These are phyloP conservation scores for Naganishia friedmannii DNA, from an alignment of 768 basidiomycete species.

Conservation along the genomic window DNA sequence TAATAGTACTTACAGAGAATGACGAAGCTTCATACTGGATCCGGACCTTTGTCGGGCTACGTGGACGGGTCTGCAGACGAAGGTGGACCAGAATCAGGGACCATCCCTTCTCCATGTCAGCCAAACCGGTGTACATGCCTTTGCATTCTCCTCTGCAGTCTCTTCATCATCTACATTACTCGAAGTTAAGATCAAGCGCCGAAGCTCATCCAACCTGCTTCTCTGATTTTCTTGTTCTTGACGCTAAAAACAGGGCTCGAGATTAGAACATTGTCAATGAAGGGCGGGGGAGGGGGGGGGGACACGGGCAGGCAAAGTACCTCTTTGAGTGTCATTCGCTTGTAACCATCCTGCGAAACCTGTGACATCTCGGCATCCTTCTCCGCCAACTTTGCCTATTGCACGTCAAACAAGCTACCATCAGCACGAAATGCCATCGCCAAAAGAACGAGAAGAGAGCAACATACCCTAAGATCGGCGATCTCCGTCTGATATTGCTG, in stretches of 20 bases:
- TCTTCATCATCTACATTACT: slow-evolving; percentile 60
- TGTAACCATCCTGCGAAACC: slow-evolving; percentile 70
- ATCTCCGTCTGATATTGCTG: slow-evolving; percentile 94
- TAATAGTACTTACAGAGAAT: slow-evolving; percentile 10
- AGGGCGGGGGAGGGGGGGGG: too few relatives aligned
- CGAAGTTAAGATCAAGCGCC: slow-evolving; percentile 60
- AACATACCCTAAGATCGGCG: slow-evolving; percentile 74
- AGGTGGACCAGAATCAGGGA: not conserved
- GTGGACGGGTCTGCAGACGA: slow-evolving; percentile 56
- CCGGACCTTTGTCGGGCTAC: slow-evolving; percentile 68
- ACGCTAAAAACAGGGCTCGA: slow-evolving; percentile 24
- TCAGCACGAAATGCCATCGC: slow-evolving; percentile 43
- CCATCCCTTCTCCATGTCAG: too few relatives aligned
- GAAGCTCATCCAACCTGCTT: slow-evolving; percentile 47
- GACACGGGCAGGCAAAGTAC: not conserved
- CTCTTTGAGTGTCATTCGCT: slow-evolving; percentile 54
- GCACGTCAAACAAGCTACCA: not conserved
- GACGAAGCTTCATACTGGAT: slow-evolving; percentile 59
- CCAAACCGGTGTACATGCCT: not conserved
- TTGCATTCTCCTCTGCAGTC: slow-evolving; percentile 16
- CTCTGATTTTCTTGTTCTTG: slow-evolving; percentile 41
- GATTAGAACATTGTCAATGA: not conserved
- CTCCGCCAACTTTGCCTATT: slow-evolving; percentile 43
- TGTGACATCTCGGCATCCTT: slow-evolving; percentile 70
- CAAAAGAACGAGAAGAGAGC: slow-evolving; percentile 58